These are phyloP conservation scores for Metarhizium humberi DNA, from an alignment of 2,329 filamentous ascomycete genomes.

Conservation along the genomic window DNA sequence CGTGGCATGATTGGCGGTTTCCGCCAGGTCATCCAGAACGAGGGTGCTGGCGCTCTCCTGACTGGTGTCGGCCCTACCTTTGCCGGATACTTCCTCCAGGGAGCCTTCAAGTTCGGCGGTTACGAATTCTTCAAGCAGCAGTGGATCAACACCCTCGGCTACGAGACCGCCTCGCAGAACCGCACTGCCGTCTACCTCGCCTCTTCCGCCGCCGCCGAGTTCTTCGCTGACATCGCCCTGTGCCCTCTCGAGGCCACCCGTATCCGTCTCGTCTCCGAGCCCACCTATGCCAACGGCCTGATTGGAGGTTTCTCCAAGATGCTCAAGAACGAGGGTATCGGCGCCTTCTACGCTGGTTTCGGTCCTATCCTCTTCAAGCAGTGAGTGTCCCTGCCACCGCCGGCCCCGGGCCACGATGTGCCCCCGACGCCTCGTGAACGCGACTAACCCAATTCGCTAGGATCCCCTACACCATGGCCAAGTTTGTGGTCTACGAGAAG, in stretches of 20 bases:
- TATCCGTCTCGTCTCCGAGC: constrained; percentile 86
- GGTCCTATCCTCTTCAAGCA: constrained; percentile 66
- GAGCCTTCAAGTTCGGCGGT: constrained; percentile 87
- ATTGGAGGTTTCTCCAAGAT: constrained; percentile 77
- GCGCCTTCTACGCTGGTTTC: constrained; percentile 86
- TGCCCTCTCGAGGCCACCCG: constrained; percentile 89
- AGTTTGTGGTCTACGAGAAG: constrained; percentile 92
- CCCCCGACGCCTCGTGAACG: neutral
- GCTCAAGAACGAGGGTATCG: constrained; percentile 69
- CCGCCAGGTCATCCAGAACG: constrained; percentile 72
- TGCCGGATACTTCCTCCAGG: constrained; percentile 90
- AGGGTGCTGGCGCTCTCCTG: constrained; percentile 78
- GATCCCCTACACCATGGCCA: constrained; percentile 90
- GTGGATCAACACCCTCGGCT: constrained; percentile 69
- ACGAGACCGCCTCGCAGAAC: constrained; percentile 69
- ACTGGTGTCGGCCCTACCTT: constrained; percentile 80
- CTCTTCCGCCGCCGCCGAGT: constrained; percentile 55
- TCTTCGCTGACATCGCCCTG: constrained; percentile 71
- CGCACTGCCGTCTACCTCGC: constrained; percentile 74
- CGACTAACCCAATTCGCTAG: constrained; percentile 27
- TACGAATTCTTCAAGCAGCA: constrained; percentile 97
- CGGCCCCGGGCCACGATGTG: neutral
- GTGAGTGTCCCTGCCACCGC: constrained; percentile 17
- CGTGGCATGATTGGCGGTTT: constrained; percentile 77
- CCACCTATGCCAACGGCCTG: constrained; percentile 74